These are phyloP conservation scores for Fraxinus albicans DNA, from an alignment of 305 asterid species.

Conservation along the genomic window DNA sequence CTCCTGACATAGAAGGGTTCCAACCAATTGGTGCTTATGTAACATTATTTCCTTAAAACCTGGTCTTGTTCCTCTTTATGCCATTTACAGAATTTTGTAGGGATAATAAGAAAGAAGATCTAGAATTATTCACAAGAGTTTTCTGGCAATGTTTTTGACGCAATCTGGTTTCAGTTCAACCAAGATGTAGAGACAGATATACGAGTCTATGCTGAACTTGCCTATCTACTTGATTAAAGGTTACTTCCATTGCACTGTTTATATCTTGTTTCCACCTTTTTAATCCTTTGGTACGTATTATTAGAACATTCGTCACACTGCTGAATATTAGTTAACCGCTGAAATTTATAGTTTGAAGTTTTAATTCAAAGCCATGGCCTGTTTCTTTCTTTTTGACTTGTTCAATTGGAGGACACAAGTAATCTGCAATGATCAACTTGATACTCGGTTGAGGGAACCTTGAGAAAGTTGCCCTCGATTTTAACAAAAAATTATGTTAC, in stretches of 20 bases:
- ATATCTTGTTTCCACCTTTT: not conserved
- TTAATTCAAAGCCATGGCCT: too few relatives aligned
- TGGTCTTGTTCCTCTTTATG: not conserved
- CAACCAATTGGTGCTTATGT: not conserved
- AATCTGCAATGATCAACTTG: not conserved
- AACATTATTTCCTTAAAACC: not conserved
- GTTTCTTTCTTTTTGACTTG: too few relatives aligned
- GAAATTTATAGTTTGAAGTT: not conserved
- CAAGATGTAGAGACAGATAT: not conserved
- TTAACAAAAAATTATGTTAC: not conserved
- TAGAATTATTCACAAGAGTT: not conserved
- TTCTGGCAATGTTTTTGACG: not conserved
- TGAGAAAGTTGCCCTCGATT: not conserved
- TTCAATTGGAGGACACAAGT: not conserved
- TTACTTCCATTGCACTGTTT: not conserved
- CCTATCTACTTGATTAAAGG: not conserved
- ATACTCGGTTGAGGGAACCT: not conserved
- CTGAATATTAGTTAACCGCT: not conserved
- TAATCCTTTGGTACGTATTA: not conserved
- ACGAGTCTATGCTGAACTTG: not conserved
- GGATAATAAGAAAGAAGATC: not conserved
- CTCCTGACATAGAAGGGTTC: not conserved
- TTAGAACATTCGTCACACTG: not conserved
- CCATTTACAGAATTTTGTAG: not conserved
- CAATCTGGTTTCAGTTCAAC: not conserved